Percentiles rank a stretch among this genome's conserved stretches.
phyloP scores from a whole-genome alignment of 352 stramenopile species.

The Pythium sp. region DNA sequence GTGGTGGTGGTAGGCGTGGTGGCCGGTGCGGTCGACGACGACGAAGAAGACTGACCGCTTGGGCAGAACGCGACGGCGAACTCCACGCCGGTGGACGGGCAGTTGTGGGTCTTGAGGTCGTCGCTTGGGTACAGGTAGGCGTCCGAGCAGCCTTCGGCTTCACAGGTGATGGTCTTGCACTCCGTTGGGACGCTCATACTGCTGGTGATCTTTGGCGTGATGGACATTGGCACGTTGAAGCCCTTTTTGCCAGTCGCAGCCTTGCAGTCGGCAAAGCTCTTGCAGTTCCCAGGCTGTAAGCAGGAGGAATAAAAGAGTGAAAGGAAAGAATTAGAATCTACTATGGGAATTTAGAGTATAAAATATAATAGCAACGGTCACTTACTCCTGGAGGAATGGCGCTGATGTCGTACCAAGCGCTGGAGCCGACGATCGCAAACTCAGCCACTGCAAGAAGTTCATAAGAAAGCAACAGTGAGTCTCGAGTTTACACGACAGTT shows the following conservation, averaged over 20 bases:
- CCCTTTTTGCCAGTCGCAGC: slow-evolving; percentile 43
- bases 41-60: slow-evolving; percentile 19
- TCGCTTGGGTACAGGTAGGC: slow-evolving; percentile 55
- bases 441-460: slow-evolving; percentile 26
- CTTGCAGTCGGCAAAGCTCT: slow-evolving; percentile 48
- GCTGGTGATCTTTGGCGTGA: slow-evolving; percentile 29
- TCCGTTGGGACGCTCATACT: slow-evolving; percentile 28
- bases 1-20: slow-evolving; percentile 15
- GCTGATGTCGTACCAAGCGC: slow-evolving; percentile 60
- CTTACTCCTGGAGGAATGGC: slow-evolving; percentile 39
- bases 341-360: neutral
- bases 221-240: slow-evolving; percentile 64
- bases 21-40: slow-evolving; percentile 15
- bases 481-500: neutral
- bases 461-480: neutral
- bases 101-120: slow-evolving; percentile 50
- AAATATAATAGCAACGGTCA: neutral
- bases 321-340: neutral
- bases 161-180: slow-evolving; percentile 32
- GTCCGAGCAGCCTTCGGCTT: slow-evolving; percentile 33
- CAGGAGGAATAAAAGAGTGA: neutral
- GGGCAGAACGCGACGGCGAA: slow-evolving; percentile 50
- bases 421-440: slow-evolving; percentile 41
- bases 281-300: slow-evolving; percentile 35
- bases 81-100: slow-evolving; percentile 26